Conservation (phyloP, 2,329 filamentous ascomycete species). For the Neocucurbitaria cava region DNA sequence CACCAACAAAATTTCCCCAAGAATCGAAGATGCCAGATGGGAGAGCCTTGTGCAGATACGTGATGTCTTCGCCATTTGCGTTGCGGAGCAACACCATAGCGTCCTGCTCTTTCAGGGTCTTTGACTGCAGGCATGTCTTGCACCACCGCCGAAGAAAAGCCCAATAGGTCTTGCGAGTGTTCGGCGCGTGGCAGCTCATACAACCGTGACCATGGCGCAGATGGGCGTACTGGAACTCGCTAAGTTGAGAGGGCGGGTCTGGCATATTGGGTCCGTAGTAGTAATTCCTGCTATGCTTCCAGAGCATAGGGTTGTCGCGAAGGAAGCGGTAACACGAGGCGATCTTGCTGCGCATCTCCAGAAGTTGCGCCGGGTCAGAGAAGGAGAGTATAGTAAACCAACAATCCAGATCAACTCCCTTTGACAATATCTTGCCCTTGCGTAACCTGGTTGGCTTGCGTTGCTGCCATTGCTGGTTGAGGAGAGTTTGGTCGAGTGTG, state of each 20-base stretch:
- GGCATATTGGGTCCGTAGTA: conserved; percentile 44
- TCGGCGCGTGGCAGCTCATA: conserved; percentile 45
- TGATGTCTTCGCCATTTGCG: conserved; percentile 35
- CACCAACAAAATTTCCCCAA: conserved; percentile 49
- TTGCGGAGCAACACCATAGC: conserved; percentile 34
- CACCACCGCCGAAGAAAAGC: conserved; percentile 53
- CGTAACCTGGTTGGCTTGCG: conserved; percentile 38
- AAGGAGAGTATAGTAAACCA: conserved; percentile 48
- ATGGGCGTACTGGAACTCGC: conserved; percentile 50
- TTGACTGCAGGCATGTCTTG: conserved; percentile 45
- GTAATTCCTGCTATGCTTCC: conserved; percentile 46
- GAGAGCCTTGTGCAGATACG: conserved; percentile 38
- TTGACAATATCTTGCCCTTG: conserved; percentile 33
- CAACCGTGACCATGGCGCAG: conserved; percentile 50
- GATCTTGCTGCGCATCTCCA: conserved; percentile 45
- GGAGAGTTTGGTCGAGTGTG: conserved; percentile 15
- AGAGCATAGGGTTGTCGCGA: conserved; percentile 45
- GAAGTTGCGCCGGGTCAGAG: conserved; percentile 43
- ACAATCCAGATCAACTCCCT: conserved; percentile 40
- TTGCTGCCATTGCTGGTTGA: conserved; percentile 29
- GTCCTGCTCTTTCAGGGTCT: conserved; percentile 42
- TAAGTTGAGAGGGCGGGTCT: conserved; percentile 44
- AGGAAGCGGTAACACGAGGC: conserved; percentile 45
- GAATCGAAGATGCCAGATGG: conserved; percentile 47
- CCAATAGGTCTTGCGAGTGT: conserved; percentile 53